Percentiles rank a stretch among this genome's conserved stretches.
Conservation (phyloP, 768 basidiomycete species). For the Mycena belliarum region DNA sequence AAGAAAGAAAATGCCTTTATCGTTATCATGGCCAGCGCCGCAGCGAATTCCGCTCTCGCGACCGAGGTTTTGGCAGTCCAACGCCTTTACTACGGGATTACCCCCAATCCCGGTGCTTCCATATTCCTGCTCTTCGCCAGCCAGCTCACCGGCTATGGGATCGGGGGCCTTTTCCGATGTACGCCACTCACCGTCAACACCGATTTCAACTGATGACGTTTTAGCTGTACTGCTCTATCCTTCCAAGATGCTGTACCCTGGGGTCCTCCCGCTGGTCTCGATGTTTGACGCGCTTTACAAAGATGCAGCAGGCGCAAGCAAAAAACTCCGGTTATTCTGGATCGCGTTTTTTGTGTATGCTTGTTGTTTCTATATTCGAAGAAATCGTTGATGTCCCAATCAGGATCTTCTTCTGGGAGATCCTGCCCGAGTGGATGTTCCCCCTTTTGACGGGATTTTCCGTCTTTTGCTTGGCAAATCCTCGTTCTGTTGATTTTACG, state of each 20-base stretch:
- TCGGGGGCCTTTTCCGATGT: slow-evolving; percentile 56
- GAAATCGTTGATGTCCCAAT: background rate
- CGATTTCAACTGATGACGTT: background rate
- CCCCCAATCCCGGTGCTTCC: slow-evolving; percentile 44
- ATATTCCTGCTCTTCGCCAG: slow-evolving; percentile 40
- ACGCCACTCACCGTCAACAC: slow-evolving; percentile 9
- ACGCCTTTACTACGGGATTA: slow-evolving; percentile 53
- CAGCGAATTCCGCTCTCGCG: slow-evolving; percentile 52
- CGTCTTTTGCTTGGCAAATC: slow-evolving; percentile 59
- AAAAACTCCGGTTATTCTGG: slow-evolving; percentile 52
- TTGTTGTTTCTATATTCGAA: slow-evolving; percentile 27
- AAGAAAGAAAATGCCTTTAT: slow-evolving; percentile 62
- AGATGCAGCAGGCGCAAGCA: slow-evolving; percentile 38
- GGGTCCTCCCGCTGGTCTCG: slow-evolving; percentile 45
- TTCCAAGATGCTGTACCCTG: slow-evolving; percentile 53
- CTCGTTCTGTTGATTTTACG: slow-evolving; percentile 45
- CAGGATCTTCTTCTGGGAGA: slow-evolving; percentile 51
- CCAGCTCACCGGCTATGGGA: slow-evolving; percentile 47
- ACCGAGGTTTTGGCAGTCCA: slow-evolving; percentile 58
- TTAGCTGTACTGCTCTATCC: slow-evolving; percentile 50
- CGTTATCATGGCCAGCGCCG: slow-evolving; percentile 58
- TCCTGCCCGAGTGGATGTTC: slow-evolving; percentile 59
- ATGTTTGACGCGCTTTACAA: slow-evolving; percentile 52
- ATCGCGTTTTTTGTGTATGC: slow-evolving; percentile 43
- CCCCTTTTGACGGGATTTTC: slow-evolving; percentile 60